Evolutionary conservation across 192 early-diverging fungal genomes (phyloP).

Genomic region (Pilaira anomala): DNA sequence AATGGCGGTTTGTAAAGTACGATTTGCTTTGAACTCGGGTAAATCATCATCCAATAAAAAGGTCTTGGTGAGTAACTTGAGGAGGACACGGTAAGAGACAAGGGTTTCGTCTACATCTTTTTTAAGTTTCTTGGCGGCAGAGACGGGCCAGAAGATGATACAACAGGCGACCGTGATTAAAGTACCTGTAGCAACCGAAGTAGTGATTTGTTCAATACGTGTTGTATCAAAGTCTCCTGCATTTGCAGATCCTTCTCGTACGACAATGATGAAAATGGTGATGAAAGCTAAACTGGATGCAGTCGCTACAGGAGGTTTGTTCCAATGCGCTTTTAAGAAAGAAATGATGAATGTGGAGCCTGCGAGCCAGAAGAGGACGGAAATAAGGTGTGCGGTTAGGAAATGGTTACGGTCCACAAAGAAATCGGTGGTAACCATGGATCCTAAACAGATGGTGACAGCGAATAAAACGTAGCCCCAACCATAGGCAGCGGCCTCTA

Average conservation of each 20-base stretch:
- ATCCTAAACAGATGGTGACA: slow-evolving; percentile 37
- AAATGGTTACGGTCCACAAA: slow-evolving; percentile 40
- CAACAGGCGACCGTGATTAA: slow-evolving; percentile 42
- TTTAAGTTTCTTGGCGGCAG: slow-evolving; percentile 51
- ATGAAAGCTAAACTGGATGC: slow-evolving; percentile 51
- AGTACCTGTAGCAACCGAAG: slow-evolving; percentile 41
- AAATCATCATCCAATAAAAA: slow-evolving; percentile 58
- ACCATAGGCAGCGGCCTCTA: slow-evolving; percentile 47
- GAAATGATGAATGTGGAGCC: slow-evolving; percentile 51
- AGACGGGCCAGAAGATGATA: slow-evolving; percentile 50
- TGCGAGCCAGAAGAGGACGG: slow-evolving; percentile 50
- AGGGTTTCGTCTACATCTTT: slow-evolving; percentile 51
- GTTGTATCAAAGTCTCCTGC: slow-evolving; percentile 42
- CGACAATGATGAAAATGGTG: slow-evolving; percentile 49
- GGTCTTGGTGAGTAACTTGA: slow-evolving; percentile 64
- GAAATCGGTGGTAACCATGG: slow-evolving; percentile 47
- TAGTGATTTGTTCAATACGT: slow-evolving; percentile 43
- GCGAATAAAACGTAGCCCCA: slow-evolving; percentile 43
- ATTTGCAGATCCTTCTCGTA: slow-evolving; percentile 46
- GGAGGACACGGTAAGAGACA: slow-evolving; percentile 52
- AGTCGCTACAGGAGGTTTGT: slow-evolving; percentile 51
- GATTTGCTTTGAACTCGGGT: slow-evolving; percentile 49
- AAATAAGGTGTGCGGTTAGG: slow-evolving; percentile 40
- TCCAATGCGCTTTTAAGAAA: slow-evolving; percentile 50
- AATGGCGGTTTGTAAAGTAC: slow-evolving; percentile 58